Evolutionary conservation across 2,329 filamentous ascomycete species (phyloP).

Genomic region (Diaporthe sp.): DNA sequence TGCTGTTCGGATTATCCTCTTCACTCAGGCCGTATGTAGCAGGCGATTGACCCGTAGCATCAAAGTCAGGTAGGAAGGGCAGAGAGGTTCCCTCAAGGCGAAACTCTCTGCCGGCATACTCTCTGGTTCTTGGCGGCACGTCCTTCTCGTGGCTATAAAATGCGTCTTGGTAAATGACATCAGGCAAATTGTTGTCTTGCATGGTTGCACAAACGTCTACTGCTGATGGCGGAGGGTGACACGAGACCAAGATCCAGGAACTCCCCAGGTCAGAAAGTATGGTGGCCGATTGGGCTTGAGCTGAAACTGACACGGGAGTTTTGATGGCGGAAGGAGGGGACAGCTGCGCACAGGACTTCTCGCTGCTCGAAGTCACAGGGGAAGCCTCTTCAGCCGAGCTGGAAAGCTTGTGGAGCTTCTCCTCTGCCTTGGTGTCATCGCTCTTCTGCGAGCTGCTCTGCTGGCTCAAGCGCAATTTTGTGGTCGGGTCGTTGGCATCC

Average conservation of each 20-base stretch:
- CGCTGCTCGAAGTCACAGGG: background rate
- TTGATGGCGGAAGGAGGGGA: background rate
- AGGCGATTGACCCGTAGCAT: slow-evolving; percentile 67
- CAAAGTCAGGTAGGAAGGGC: slow-evolving; percentile 84
- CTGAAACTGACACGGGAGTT: background rate
- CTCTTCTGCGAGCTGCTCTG: slow-evolving; percentile 65
- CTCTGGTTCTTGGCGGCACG: slow-evolving; percentile 78
- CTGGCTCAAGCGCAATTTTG: slow-evolving; percentile 74
- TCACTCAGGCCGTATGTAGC: slow-evolving; percentile 66
- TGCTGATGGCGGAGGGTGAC: slow-evolving; percentile 46
- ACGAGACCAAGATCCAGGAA: slow-evolving; percentile 44
- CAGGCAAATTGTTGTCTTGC: slow-evolving; percentile 66
- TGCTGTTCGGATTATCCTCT: slow-evolving; percentile 58
- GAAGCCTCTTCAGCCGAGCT: slow-evolving; percentile 29
- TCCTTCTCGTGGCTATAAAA: slow-evolving; percentile 88
- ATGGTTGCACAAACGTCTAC: slow-evolving; percentile 66
- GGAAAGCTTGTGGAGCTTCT: slow-evolving; percentile 45
- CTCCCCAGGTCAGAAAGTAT: background rate
- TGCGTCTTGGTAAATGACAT: slow-evolving; percentile 84
- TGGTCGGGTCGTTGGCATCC: slow-evolving; percentile 74
- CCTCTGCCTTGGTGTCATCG: slow-evolving; percentile 49
- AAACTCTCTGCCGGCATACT: slow-evolving; percentile 91
- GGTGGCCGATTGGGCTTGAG: background rate
- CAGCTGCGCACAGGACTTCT: background rate
- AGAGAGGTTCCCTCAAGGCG: slow-evolving; percentile 79